Base-by-base conservation (phyloP, 2,329 filamentous ascomycete species). In the Colletotrichum sp. region DNA sequence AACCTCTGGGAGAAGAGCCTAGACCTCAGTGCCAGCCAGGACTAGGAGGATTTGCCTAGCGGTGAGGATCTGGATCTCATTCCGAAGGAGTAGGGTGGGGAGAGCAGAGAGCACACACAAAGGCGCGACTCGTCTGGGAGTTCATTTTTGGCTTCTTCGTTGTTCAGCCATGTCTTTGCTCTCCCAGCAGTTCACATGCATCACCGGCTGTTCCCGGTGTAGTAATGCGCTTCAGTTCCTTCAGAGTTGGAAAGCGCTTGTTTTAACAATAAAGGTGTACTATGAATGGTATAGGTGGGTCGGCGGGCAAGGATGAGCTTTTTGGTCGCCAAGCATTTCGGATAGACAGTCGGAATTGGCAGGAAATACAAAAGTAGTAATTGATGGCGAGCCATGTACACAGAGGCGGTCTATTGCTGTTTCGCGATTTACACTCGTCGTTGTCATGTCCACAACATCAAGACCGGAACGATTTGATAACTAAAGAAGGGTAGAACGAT, bases 1-100 rank as follows among this genome's bases (percentile, higher is more conserved):
- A 90, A 89, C 77, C 82, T 93, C 65, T 93, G 91, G 91, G 91
- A 93, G 61, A 92, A 90, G 85, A 90, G 87, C 65, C 84, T 88
- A 82, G 90, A 92, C 79, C 83, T 92, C 74, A 89, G 90, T 79
- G 88, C 88, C 32, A 92, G 91, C 79, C 86, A 88, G 83, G 86
- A 88, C 52, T 88, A 84, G 82, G 67, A 64, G 32, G 59, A 59
- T 28, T 39, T 28, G 63, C 32, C 61, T 72, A 70, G 36, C 63
- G 22, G 22, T 34, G n/a, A 32, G 63, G 72, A 52, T 22, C 25
- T 25, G 11, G 60, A 71, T 61, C 8, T 71, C 7, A 60, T 66
- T 11, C 72, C 60, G 13, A 28, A 68, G 27, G 32, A 68, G 6
- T 59, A 57, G 6, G 7, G 6, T 16, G 19, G 19, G 39, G 15